A percentile compares a stretch with the other conserved stretches of the same genome.
These are phyloP conservation scores for Fusarium lateritium DNA, from an alignment of 2,329 filamentous ascomycete genomes.

Conservation along the genomic window DNA sequence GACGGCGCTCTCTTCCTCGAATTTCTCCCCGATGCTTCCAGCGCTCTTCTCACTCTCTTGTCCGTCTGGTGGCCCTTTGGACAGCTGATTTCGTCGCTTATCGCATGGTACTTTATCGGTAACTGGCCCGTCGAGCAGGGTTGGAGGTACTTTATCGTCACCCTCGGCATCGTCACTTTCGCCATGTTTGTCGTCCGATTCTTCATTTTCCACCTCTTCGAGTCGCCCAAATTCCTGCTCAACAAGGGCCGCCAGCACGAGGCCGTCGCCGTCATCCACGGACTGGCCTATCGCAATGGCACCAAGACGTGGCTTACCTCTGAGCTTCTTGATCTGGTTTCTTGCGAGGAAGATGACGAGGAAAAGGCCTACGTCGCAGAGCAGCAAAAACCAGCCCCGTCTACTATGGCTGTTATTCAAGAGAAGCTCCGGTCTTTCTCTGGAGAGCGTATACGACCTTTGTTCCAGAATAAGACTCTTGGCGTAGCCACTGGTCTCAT, in stretches of 20 bases:
- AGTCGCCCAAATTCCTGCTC: slow-evolving; percentile 88
- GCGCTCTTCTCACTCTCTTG: slow-evolving; percentile 81
- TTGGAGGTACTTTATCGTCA: slow-evolving; percentile 82
- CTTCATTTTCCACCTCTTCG: slow-evolving; percentile 84
- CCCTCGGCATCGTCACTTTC: slow-evolving; percentile 80
- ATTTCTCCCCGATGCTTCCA: slow-evolving; percentile 82
- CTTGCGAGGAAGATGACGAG: slow-evolving; percentile 58
- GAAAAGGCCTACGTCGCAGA: slow-evolving; percentile 34
- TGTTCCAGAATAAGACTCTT: slow-evolving; percentile 71
- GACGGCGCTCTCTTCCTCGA: slow-evolving; percentile 88
- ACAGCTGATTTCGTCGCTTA: slow-evolving; percentile 78
- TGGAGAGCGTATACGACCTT: slow-evolving; percentile 74
- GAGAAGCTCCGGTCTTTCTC: slow-evolving; percentile 78
- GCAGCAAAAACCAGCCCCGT: slow-evolving; percentile 20
- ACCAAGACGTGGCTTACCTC: slow-evolving; percentile 82
- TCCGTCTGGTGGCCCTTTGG: slow-evolving; percentile 91
- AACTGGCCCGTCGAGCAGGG: slow-evolving; percentile 78
- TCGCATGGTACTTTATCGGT: slow-evolving; percentile 84
- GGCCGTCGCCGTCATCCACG: slow-evolving; percentile 84
- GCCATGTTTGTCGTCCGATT: slow-evolving; percentile 84
- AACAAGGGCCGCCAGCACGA: slow-evolving; percentile 82
- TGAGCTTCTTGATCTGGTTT: slow-evolving; percentile 73
- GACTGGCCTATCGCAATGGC: slow-evolving; percentile 80
- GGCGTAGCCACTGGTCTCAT: slow-evolving; percentile 69
- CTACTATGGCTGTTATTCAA: slow-evolving; percentile 62